Evolutionary conservation across 1,139 yeast species (phyloP), one percentile per base, ranked within the genome.

Genomic region (Fermentozyma sake): DNA sequence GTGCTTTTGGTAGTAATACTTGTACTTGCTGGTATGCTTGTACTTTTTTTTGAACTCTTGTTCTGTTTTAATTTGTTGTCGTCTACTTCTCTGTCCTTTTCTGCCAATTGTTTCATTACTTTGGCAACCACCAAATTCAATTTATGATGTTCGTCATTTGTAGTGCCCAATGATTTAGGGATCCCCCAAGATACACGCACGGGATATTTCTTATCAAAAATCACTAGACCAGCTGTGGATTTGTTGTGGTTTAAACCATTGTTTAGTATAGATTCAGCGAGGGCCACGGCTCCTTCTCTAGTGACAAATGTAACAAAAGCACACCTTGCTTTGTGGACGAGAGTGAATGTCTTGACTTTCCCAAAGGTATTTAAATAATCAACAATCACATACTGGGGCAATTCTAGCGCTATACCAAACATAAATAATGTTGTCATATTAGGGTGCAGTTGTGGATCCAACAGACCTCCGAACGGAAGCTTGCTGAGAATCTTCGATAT

Each of bases 101-200:
- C 69, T 2, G 78, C 72, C 28, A 72, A 46, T 38, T 73, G 75
- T 33, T 64, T 67, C 67, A 82, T 56, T 14, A 78, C 79, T 42
- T 74, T 79, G 26, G 57, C 58, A 7, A 78, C 79, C 9, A 80
- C 70, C 16, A 58, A 40, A 4, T 79, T 70, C 6, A 81, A 52
- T 38, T 76, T 74, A 26, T 60, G 48, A 31, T 70, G 70, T 24
- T 75, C 79, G 8, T 64, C 65, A 20, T 59, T 58, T 2, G 68
- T 48, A 5, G 48, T 45, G 1, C 81, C 81, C 22, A 79, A 47
- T 1, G 68, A 51, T 33, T 65, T 55, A 4, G 73, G 74, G 25
- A 68, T 70, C 12, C 89, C 81, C 87, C 89, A 82, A 16, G 73
- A 68, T 0, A 79, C 67, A 24, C 87, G 52, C 25, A 82, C 43